Evolutionary conservation across 2,329 filamentous ascomycete genomes (phyloP), one percentile per base, ranked within the genome.

Genomic region (Shiraia sp.): DNA sequence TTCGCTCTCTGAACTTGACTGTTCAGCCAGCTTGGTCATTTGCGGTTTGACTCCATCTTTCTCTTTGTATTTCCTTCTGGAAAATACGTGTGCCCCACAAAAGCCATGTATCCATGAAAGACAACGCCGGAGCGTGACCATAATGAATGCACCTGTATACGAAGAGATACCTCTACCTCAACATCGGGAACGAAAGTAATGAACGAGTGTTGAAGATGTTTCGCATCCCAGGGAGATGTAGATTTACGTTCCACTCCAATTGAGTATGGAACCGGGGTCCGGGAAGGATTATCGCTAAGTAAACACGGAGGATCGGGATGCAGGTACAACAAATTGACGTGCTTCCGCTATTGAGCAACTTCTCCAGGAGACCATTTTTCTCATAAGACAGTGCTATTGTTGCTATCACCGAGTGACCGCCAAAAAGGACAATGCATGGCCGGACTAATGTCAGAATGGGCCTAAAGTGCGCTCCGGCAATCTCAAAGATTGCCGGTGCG

Each of bases 51-150:
- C 10, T 19, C n/a, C 33, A 25, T 27, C 24, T 17, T 13, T 15
- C 23, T 16, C 24, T 10, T 3, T 10, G n/a, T 8, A n/a, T 13
- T n/a, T 29, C n/a, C 12, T 13, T 29, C 6, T 14, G 27, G 15
- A 12, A 19, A 17, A 24, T 16, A 15, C 5, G 19, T 17, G 12
- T 22, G 26, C 17, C 13, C 12, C n/a, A 15, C 26, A 16, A 13
- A 26, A 22, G 13, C 28, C 32, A 16, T n/a, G 37, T 14, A 40
- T 14, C 37, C 37, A 40, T 10, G 37, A 32, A 32, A 32, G 7
- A 31, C 33, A 40, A 6, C 37, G 22, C 4, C 23, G 29, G 3
- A 40, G 12, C 16, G 13, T 31, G 26, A 38, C 24, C n/a, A n/a
- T 14, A 31, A 38, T 17, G 36, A 19, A 23, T 7, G 27, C n/a